A percentile compares a stretch with the other conserved stretches of the same genome.
Evolutionary conservation across 495 filamentous ascomycete genomes (phyloP).

Genomic region (Coniosporium apollinis): DNA sequence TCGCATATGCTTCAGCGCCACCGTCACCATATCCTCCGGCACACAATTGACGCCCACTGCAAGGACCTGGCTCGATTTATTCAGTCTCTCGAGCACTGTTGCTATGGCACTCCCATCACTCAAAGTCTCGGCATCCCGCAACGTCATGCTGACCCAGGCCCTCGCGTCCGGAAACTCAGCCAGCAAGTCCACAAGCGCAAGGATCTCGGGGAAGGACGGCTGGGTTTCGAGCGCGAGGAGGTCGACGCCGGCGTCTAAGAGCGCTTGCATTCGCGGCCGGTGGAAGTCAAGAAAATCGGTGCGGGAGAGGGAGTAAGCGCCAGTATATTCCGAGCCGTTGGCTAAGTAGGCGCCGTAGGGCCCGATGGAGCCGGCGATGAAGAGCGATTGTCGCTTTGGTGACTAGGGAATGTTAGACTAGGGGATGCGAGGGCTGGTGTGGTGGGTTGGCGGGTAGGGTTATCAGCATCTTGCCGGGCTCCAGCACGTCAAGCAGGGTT

Average conservation of each 20-base stretch:
- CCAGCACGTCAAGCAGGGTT: too few relatives aligned
- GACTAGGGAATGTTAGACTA: too few relatives aligned
- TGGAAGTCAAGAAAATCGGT: slow-evolving; percentile 15
- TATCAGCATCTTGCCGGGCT: too few relatives aligned
- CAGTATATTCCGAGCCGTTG: slow-evolving; percentile 20
- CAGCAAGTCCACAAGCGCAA: slow-evolving; percentile 12
- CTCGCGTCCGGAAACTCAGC: slow-evolving; percentile 12
- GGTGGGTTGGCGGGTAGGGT: too few relatives aligned
- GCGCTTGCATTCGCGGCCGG: slow-evolving; percentile 13
- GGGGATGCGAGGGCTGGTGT: too few relatives aligned
- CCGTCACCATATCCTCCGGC: slow-evolving; percentile 3
- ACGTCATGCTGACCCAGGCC: slow-evolving; percentile 17
- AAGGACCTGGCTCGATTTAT: slow-evolving; percentile 8
- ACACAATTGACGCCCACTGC: slow-evolving; percentile 22
- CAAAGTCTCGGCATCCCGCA: slow-evolving; percentile 9
- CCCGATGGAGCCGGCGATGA: slow-evolving; percentile 20
- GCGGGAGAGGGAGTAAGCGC: slow-evolving; percentile 11
- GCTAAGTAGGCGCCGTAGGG: slow-evolving; percentile 22
- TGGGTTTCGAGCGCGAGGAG: slow-evolving; percentile 21
- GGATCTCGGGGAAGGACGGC: slow-evolving; percentile 14
- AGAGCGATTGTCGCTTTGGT: too few relatives aligned
- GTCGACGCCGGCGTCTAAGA: slow-evolving; percentile 17
- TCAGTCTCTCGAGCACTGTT: slow-evolving; percentile 1
- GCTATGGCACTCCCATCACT: slow-evolving; percentile 15
- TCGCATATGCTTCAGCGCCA: slow-evolving; percentile 8